phyloP scores from a whole-genome alignment of 805 yeast species.

The Starmerella gropengiesseri region DNA sequence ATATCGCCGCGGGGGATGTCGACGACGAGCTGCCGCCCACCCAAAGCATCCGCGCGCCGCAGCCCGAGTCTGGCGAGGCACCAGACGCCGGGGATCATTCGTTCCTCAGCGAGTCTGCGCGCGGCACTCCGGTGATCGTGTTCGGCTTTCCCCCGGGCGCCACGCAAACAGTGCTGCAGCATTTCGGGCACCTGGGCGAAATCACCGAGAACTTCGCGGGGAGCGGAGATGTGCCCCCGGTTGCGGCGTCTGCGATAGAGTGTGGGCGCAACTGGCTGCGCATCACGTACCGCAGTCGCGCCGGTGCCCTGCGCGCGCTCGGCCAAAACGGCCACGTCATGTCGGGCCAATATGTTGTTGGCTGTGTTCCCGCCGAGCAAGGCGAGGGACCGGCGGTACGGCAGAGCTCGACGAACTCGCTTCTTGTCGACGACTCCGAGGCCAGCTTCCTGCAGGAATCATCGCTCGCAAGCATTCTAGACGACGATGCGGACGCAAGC shows the following conservation, averaged over 20 bases:
- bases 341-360: slow-evolving; percentile 48
- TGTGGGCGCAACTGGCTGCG: slow-evolving; percentile 89
- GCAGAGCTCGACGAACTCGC: slow-evolving; percentile 20
- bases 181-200: slow-evolving; percentile 68
- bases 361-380: slow-evolving; percentile 47
- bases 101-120: not conserved
- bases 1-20: slow-evolving; percentile 2
- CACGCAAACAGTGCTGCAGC: slow-evolving; percentile 54
- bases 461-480: slow-evolving; percentile 13
- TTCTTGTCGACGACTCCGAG: slow-evolving; percentile 22
- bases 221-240: slow-evolving; percentile 23
- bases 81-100: not conserved
- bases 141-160: slow-evolving; percentile 80
- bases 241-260: slow-evolving; percentile 47
- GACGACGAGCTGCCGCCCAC: slow-evolving; percentile 22
- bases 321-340: slow-evolving; percentile 69
- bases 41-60: slow-evolving; percentile 12
- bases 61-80: not conserved
- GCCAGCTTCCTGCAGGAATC: slow-evolving; percentile 18
- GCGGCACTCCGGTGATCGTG: slow-evolving; percentile 50
- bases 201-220: slow-evolving; percentile 58
- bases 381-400: slow-evolving; percentile 10
- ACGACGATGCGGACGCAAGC: slow-evolving; percentile 7
- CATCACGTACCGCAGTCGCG: slow-evolving; percentile 63
- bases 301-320: slow-evolving; percentile 71